Base-by-base conservation (phyloP, 163 green algal species). In the Chloroidium sp. region DNA sequence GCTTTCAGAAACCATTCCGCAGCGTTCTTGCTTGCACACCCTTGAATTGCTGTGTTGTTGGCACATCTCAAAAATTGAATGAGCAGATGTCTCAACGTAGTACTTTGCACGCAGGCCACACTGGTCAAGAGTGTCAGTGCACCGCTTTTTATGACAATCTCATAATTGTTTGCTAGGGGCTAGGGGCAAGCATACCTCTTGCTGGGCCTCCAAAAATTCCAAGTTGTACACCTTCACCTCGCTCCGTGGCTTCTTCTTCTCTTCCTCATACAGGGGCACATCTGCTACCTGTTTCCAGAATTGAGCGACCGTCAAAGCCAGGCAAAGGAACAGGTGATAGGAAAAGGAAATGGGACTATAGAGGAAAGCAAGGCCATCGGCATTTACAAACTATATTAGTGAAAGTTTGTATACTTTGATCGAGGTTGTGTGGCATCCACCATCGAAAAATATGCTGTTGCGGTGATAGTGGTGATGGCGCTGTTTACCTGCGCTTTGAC, bases 181-280 rank as follows among this genome's bases (percentile, higher is more conserved):
- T 10, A 64, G 75, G 6, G 4, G 75, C 75, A 79, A 4, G 1
- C 74, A 61, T 62, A 97, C 93, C 87, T 94, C 86, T 79, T 90
- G 92, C 81, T 95, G 95, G 64, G 90, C 87, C 84, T 96, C 88
- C 62, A 97, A 77, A 58, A 94, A 95, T 3, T 97, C 93, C 60
- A 87, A 88, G 2, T 82, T 69, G 80, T 97, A 97, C 59, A 84
- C 87, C 10, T 95, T 82, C 1, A 94, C 87, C 78, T 95, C 90
- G 2, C 86, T 82, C n/a, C 81, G 67, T 59, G 88, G 85, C 82
- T 94, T 95, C 80, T 88, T 88, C 59, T 87, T 88, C 36, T 93
- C 86, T n/a, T 84, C 79, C 8, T 87, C 84, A 68, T 84, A 81
- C 10, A 78, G 64, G 1, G 59, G 60, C 1, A 81, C 68, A 1